Evolutionary conservation across 495 filamentous ascomycete genomes (phyloP).

Genomic region (Rhizodiscina lignyota): DNA sequence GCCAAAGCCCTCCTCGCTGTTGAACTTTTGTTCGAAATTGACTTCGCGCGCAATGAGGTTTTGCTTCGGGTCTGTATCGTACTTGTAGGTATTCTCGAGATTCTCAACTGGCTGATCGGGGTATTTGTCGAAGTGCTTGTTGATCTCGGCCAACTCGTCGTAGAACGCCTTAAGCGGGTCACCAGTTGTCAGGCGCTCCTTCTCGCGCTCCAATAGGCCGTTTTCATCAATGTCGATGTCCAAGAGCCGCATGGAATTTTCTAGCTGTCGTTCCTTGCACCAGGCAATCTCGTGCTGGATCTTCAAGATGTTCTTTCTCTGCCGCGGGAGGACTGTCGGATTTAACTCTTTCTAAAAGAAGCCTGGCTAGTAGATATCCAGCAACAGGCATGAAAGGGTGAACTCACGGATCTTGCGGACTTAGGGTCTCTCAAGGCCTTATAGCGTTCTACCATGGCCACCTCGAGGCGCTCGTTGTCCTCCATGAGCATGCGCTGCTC

Average conservation of each 20-base stretch:
- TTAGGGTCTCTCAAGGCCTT: too few species aligned
- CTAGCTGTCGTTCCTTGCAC: too few species aligned
- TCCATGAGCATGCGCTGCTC: constrained; percentile 87
- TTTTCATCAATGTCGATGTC: constrained; percentile 74
- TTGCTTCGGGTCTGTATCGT: constrained; percentile 50
- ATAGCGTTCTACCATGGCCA: constrained; percentile 81
- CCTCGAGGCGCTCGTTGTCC: constrained; percentile 87
- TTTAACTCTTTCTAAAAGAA: too few species aligned
- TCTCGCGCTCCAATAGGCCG: constrained; percentile 52
- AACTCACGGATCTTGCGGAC: too few species aligned
- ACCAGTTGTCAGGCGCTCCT: constrained; percentile 68
- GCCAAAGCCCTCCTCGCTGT: constrained; percentile 83
- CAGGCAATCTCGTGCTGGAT: too few species aligned
- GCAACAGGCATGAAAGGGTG: too few species aligned
- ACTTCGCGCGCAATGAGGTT: constrained; percentile 15
- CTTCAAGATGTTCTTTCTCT: too few species aligned
- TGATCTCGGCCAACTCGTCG: constrained; percentile 62
- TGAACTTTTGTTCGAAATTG: constrained; percentile 81
- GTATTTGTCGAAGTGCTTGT: constrained; percentile 75
- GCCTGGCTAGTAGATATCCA: too few species aligned
- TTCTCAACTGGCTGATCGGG: constrained; percentile 93
- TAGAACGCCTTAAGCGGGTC: constrained; percentile 90
- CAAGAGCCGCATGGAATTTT: constrained; percentile 64
- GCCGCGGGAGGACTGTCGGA: too few species aligned
- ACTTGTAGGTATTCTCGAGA: constrained; percentile 80